A percentile compares a stretch with the other conserved stretches of the same genome.
Conservation (phyloP, 257 asterid species). For the Sherardia arvensis region DNA sequence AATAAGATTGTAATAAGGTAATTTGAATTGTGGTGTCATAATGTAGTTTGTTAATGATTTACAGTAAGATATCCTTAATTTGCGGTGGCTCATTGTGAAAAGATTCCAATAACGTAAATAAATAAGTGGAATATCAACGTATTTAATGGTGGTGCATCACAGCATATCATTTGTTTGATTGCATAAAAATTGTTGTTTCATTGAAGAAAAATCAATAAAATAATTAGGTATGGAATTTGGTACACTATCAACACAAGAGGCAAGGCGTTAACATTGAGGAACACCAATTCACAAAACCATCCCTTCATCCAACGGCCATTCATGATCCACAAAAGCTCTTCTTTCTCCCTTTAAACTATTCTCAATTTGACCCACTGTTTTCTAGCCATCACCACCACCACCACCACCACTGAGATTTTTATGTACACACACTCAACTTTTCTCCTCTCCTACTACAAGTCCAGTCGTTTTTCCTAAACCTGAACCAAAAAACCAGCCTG, state of each 20-base stretch:
- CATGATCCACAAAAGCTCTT: neutral
- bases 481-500: too few relatives aligned
- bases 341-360: neutral
- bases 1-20: too few relatives aligned
- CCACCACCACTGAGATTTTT: neutral
- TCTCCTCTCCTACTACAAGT: neutral
- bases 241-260: neutral
- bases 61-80: too few relatives aligned
- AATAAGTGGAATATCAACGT: too few relatives aligned
- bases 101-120: too few relatives aligned
- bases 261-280: constrained; percentile 4
- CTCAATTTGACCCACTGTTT: neutral
- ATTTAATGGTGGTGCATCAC: too few relatives aligned
- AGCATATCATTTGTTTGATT: too few relatives aligned
- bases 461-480: neutral
- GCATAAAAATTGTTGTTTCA: too few relatives aligned
- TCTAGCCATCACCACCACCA: neutral
- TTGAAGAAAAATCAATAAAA: too few relatives aligned
- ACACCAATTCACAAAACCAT: constrained; percentile 3
- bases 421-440: neutral
- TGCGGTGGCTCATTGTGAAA: too few relatives aligned
- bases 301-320: neutral
- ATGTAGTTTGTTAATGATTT: too few relatives aligned
- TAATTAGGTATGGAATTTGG: neutral
- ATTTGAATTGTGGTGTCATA: too few relatives aligned